These are phyloP conservation scores for Chlorella sp. DNA, from an alignment of 139 green algal species.

Conservation along the genomic window DNA sequence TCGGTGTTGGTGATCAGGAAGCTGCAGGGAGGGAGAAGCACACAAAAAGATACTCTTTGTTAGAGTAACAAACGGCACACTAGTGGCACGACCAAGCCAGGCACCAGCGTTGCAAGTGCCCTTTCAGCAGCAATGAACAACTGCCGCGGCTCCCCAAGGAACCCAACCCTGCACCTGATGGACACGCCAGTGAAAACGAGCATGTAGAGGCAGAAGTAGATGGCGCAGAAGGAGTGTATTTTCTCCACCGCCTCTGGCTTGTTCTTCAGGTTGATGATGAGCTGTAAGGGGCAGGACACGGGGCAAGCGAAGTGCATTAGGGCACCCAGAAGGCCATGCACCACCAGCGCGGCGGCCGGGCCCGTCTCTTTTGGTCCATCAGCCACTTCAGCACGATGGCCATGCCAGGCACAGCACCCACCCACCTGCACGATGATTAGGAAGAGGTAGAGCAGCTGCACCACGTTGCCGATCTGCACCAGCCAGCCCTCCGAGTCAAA, in stretches of 20 bases:
- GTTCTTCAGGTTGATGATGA: constrained; percentile 56
- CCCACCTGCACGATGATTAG: constrained; percentile 40
- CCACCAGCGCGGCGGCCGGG: too few species aligned
- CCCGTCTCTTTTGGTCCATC: too few species aligned
- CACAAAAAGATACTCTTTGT: too few species aligned
- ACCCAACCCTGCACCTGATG: constrained; percentile 31
- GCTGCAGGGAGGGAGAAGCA: too few species aligned
- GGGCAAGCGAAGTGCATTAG: background rate
- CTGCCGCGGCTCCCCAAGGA: background rate
- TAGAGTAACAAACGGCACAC: too few species aligned
- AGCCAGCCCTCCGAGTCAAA: constrained; percentile 27
- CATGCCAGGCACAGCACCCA: background rate
- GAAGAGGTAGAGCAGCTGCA: constrained; percentile 50
- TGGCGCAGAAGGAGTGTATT: constrained; percentile 53
- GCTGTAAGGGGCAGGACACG: constrained; percentile 11
- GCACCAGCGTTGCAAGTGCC: too few species aligned
- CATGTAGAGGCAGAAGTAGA: constrained; percentile 59
- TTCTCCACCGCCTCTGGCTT: constrained; percentile 56
- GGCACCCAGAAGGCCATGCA: too few species aligned
- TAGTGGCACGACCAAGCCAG: too few species aligned
- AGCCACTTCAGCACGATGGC: too few species aligned
- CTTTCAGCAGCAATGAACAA: background rate
- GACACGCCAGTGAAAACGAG: constrained; percentile 56
- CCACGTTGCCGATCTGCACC: constrained; percentile 32
- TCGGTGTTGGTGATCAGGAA: constrained; percentile 50